Evolutionary conservation across 495 filamentous ascomycete genomes (phyloP), one percentile per base, ranked within the genome.

Genomic region (Neurospora pannonica): DNA sequence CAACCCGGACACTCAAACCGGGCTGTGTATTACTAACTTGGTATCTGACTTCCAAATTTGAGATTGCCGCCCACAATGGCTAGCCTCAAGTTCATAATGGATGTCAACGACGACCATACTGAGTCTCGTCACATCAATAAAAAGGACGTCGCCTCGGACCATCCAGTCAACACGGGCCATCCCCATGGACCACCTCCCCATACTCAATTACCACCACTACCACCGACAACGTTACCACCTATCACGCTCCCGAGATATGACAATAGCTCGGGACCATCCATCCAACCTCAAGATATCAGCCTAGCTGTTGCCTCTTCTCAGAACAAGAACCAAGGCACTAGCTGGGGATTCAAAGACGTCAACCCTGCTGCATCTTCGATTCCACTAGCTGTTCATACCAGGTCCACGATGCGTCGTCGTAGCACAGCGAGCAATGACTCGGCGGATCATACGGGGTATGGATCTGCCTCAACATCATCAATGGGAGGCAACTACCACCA

Each of bases 11-110:
- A 77, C 43, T 76, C 77, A 74, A 79, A 77, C 76, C 36, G 80
- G 80, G 80, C 80, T 82, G 80, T 81, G 80, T 79, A 78, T 76
- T 78, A 78, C 80, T 76, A 82, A 81, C 79, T 81, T 81, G 80
- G 79, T 74, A 75, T 74, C 77, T 76, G 74, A 77, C 77, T 82
- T 84, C 81, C 83, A 82, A 80, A 82, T 86, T 82, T 80, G 84
- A 73, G 72, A 76, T 77, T 76, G 74, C 78, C 79, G 77, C 81
- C 80, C 73, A 75, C 77, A 78, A 87, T 87, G 85, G 79, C 84
- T 75, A 85, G 82, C 75, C 79, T 87, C 70, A 83, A 80, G 71
- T 83, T 84, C 74, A 87, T 87, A 72, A 85, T 87, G 84, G 83
- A 86, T 78, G 79, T 82, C 75, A 76, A 77, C 54, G 83, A 85